Evolutionary conservation across 129 eudicot species (phyloP).

Genomic region (Centella asiatica): DNA sequence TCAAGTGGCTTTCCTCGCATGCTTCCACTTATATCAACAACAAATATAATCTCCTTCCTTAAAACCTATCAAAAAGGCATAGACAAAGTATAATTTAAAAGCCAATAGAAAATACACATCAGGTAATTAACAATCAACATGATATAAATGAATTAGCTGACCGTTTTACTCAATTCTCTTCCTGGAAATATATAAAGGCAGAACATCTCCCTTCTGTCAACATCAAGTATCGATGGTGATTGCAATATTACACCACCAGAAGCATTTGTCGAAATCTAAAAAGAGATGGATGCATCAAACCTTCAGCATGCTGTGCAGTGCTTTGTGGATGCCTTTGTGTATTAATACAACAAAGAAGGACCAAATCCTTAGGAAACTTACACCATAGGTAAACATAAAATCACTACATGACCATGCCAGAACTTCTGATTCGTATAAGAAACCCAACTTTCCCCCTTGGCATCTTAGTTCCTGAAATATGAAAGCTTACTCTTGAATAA

Average conservation of each 20-base stretch:
- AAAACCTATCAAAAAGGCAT: conserved; percentile 42
- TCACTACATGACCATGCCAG: conserved; percentile 67
- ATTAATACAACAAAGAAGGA: background rate
- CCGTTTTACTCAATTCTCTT: conserved; percentile 42
- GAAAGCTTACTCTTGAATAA: too few relatives aligned
- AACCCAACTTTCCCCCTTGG: conserved; percentile 48
- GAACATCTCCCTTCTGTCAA: conserved; percentile 62
- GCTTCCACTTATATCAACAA: conserved; percentile 90
- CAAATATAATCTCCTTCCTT: conserved; percentile 55
- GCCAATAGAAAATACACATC: background rate
- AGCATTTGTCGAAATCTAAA: conserved; percentile 46
- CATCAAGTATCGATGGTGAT: conserved; percentile 46
- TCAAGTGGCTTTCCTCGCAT: conserved; percentile 82
- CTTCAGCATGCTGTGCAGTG: background rate
- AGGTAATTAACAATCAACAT: background rate
- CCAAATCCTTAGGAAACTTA: conserved; percentile 22
- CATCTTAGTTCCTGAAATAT: conserved; percentile 48
- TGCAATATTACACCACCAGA: conserved; percentile 51
- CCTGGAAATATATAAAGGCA: conserved; percentile 63
- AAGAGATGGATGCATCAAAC: conserved; percentile 12
- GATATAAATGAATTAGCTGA: conserved; percentile 8
- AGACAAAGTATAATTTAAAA: background rate
- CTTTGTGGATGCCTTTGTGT: background rate
- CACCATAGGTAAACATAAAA: conserved; percentile 52
- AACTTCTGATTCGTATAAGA: conserved; percentile 67